Conservation (phyloP, 805 yeast genomes). For the Spencermartinsiella europaea region DNA sequence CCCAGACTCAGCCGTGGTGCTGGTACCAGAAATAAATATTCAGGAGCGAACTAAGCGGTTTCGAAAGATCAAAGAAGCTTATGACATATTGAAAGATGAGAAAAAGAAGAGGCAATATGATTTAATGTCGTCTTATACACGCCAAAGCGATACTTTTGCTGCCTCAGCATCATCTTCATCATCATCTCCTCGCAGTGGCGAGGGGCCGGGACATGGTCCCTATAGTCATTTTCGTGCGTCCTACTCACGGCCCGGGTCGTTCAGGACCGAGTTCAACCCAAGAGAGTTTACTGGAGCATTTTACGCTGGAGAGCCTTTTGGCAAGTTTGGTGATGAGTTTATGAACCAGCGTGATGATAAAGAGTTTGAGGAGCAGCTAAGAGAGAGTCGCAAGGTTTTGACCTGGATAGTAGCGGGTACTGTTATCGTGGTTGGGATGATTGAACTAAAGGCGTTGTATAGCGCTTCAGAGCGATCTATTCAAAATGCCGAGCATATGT, state of each 20-base stretch:
- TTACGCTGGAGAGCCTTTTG: constrained; percentile 2
- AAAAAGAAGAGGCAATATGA: constrained; percentile 43
- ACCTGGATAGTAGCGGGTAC: constrained; percentile 39
- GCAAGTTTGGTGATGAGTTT: not conserved
- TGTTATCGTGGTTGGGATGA: constrained; percentile 35
- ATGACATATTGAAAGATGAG: constrained; percentile 48
- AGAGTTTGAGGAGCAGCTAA: constrained; percentile 37
- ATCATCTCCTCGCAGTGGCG: not conserved
- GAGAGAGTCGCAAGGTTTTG: constrained; percentile 37
- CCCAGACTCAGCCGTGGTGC: constrained; percentile 50
- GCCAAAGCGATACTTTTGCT: not conserved
- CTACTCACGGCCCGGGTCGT: not conserved
- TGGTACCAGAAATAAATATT: constrained; percentile 30
- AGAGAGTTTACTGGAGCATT: constrained; percentile 65
- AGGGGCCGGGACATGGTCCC: not conserved
- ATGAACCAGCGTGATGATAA: constrained; percentile 15
- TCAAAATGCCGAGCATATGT: constrained; percentile 31
- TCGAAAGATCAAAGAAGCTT: constrained; percentile 53
- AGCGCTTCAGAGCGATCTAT: constrained; percentile 20
- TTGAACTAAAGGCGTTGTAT: constrained; percentile 35
- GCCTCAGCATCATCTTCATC: not conserved
- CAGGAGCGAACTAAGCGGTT: constrained; percentile 46
- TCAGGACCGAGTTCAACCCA: constrained; percentile 46
- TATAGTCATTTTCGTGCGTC: not conserved
- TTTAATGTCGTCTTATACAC: constrained; percentile 16